Percentiles rank a stretch among this genome's conserved stretches.
These are phyloP conservation scores for Hypoxylon sp. DNA, from an alignment of 2,329 filamentous ascomycete genomes.

Conservation along the genomic window DNA sequence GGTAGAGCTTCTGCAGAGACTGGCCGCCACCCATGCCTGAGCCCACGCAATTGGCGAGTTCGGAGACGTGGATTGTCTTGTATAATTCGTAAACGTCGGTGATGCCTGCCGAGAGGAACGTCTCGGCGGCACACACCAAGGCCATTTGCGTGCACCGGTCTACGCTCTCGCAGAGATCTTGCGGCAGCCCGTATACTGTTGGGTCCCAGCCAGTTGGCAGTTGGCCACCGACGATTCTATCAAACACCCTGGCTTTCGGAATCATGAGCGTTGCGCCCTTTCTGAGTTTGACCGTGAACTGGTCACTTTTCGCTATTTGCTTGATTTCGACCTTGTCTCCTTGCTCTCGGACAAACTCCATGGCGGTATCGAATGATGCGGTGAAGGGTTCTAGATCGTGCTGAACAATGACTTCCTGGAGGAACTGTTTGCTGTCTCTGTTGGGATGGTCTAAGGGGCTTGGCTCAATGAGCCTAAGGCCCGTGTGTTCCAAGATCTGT, in stretches of 20 bases:
- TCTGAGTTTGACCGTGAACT: slow-evolving; percentile 48
- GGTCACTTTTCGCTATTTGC: slow-evolving; percentile 41
- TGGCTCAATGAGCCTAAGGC: slow-evolving; percentile 55
- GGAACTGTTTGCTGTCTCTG: slow-evolving; percentile 49
- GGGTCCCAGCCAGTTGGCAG: slow-evolving; percentile 57
- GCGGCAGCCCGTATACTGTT: slow-evolving; percentile 55
- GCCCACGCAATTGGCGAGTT: slow-evolving; percentile 56
- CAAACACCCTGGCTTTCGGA: slow-evolving; percentile 52
- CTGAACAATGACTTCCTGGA: slow-evolving; percentile 55
- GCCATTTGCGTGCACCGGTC: slow-evolving; percentile 56
- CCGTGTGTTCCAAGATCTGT: slow-evolving; percentile 54
- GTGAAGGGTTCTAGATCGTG: slow-evolving; percentile 56
- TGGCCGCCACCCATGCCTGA: slow-evolving; percentile 52
- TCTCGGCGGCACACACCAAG: slow-evolving; percentile 53
- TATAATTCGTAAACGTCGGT: slow-evolving; percentile 52
- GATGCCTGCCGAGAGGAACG: slow-evolving; percentile 55
- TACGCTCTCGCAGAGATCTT: slow-evolving; percentile 56
- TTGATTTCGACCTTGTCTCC: slow-evolving; percentile 52
- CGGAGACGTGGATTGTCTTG: slow-evolving; percentile 55
- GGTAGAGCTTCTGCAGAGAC: slow-evolving; percentile 52
- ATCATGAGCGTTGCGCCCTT: slow-evolving; percentile 54
- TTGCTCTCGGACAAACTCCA: slow-evolving; percentile 53
- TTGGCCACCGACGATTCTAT: slow-evolving; percentile 54
- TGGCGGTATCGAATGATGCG: slow-evolving; percentile 51
- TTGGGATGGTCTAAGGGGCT: slow-evolving; percentile 46